Base-by-base conservation (phyloP, 306 rosid genomes). In the Cajanus cajan region DNA sequence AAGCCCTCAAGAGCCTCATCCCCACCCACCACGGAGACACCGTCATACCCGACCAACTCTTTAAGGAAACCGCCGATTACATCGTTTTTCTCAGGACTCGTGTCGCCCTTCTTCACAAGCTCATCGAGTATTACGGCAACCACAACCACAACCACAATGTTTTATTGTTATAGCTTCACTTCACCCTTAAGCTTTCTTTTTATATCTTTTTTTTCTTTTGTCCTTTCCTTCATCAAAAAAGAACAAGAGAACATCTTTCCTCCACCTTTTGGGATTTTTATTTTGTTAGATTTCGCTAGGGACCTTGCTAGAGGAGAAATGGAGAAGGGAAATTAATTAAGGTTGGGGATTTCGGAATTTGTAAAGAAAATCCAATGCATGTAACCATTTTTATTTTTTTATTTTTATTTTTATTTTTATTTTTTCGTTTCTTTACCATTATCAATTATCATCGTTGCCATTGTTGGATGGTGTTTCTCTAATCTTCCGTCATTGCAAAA, bases 1-100 rank as follows among this genome's bases (percentile, higher is more conserved):
- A 86, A 54, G 88, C 89, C 2, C 85, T 94, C 40, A 90, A 87
- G 87, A 89, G 63, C 39, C 89, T 94, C 55, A 90, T 94, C 73
- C 97, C 97, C 14, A 4, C 87, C 15, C 76, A 67, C 16, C 61
- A 18, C 4, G 75, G 33, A 16, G 89, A 88, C 13, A 65, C 8
- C 11, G 82, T 83, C 43, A 84, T 89, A 76, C 67, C 94, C 6
- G 98, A 95, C 39, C 84, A 81, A 10, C 73, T 95, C 88, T 90
- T 92, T 59, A 76, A 90, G 71, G 90, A 92, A 79, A 91, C 98
- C 10, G 98, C 98, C 12, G 96, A 94, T 47, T 95, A 92, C 88
- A 95, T 95, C 68, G 83, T 92, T 57, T 85, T 84, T 39, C 72
- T 95, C 33, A 71, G 85, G 81, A 84, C 92, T 64, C 85, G 87